A percentile compares a stretch with the other conserved stretches of the same genome.
phyloP scores from a whole-genome alignment of 169 alveolate species.

The Amoebophrya sp. region DNA sequence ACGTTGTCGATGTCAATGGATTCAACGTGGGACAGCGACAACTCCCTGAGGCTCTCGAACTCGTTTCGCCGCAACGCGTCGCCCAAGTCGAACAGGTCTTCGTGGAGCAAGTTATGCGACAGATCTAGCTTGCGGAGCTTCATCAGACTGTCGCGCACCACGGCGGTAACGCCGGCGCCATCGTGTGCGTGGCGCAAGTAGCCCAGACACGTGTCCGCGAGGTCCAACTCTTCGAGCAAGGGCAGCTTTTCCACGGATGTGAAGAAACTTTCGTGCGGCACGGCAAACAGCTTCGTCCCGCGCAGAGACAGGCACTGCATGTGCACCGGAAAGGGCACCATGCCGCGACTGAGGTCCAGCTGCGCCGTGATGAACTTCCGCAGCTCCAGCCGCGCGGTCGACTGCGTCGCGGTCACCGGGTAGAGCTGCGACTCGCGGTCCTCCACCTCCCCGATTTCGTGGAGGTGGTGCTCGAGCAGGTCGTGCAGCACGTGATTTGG shows the following conservation, averaged over 20 bases:
- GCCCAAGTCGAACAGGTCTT: not conserved
- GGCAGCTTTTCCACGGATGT: not conserved
- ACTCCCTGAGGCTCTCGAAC: not conserved
- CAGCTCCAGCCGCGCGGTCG: too few relatives aligned
- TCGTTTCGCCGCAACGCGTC: not conserved
- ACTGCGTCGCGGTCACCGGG: too few relatives aligned
- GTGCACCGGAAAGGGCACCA: not conserved
- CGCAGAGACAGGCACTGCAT: not conserved
- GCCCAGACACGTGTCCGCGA: not conserved
- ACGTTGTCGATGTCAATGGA: not conserved
- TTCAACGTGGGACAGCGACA: not conserved
- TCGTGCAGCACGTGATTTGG: too few relatives aligned
- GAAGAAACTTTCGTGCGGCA: not conserved
- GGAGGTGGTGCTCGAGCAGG: too few relatives aligned
- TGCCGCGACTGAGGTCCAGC: too few relatives aligned
- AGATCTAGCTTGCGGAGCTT: not conserved
- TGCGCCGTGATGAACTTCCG: too few relatives aligned
- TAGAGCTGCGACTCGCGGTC: too few relatives aligned
- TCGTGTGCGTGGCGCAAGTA: not conserved
- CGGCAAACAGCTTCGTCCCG: constrained; percentile 6
- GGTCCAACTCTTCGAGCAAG: not conserved
- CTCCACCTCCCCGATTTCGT: too few relatives aligned
- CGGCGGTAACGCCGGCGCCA: not conserved
- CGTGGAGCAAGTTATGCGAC: not conserved
- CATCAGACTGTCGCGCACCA: not conserved